phyloP scores from a whole-genome alignment of 2,329 filamentous ascomycete genomes.

The Exophiala xenobiotica region DNA sequence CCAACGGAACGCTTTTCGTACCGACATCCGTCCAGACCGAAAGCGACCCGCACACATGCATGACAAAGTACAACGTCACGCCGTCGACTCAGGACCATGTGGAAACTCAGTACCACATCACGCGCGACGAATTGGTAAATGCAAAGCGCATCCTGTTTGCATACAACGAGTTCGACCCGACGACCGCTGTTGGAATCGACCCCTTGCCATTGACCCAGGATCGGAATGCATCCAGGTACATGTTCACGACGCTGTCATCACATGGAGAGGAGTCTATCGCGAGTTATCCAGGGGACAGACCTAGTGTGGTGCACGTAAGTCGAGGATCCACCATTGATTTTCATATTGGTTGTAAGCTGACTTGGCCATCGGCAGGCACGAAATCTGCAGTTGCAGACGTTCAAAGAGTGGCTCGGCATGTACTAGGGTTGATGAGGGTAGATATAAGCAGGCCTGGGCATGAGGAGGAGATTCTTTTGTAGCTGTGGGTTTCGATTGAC shows the following conservation, averaged over 20 bases:
- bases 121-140: constrained; percentile 7
- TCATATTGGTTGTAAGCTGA: background rate
- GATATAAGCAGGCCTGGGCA: too few relatives aligned
- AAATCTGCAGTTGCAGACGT: constrained; percentile 6
- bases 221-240: constrained; percentile 10
- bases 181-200: constrained; percentile 6
- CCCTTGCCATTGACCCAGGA: constrained; percentile 7
- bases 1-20: constrained; percentile 12
- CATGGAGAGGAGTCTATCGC: constrained; percentile 5
- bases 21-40: background rate
- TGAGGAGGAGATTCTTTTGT: too few relatives aligned
- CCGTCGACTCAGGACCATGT: background rate
- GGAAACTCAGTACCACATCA: constrained; percentile 11
- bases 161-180: constrained; percentile 11
- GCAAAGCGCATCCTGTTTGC: constrained; percentile 9
- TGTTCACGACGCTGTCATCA: constrained; percentile 7
- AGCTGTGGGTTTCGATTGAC: too few relatives aligned
- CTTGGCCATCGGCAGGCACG: background rate
- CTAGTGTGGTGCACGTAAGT: background rate
- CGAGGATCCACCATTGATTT: background rate
- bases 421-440: too few relatives aligned
- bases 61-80: background rate
- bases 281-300: constrained; percentile 3
- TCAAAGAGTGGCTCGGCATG: constrained; percentile 12
- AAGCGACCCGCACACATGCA: constrained; percentile 1